Percentiles rank a stretch among this genome's conserved stretches.
phyloP scores from a whole-genome alignment of 495 filamentous ascomycete genomes.

The Recurvomyces mirabilis region DNA sequence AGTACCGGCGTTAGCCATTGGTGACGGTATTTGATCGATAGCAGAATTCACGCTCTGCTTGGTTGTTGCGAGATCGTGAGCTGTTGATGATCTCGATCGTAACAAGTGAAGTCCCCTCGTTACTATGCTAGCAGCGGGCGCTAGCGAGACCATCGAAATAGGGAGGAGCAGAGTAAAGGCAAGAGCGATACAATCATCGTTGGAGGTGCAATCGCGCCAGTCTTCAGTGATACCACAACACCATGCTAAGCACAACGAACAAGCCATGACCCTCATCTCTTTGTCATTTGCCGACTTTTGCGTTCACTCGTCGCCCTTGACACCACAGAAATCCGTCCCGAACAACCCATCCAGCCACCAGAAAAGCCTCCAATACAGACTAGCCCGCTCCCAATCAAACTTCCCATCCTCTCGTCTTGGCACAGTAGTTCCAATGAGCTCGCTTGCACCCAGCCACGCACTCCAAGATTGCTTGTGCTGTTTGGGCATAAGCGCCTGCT shows the following conservation, averaged over 20 bases:
- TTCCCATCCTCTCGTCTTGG: slow-evolving; percentile 66
- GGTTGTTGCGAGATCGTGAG: no score
- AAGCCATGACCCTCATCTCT: no score
- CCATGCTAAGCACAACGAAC: background rate
- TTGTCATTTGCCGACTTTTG: no score
- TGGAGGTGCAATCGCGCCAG: background rate
- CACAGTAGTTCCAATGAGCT: slow-evolving; percentile 69
- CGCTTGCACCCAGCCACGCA: slow-evolving; percentile 38
- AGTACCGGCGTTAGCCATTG: no score
- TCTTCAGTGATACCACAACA: background rate
- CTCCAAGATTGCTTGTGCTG: slow-evolving; percentile 34
- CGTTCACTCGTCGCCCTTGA: slow-evolving; percentile 28
- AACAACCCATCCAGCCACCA: slow-evolving; percentile 26
- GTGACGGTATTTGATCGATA: no score
- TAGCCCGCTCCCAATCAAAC: slow-evolving; percentile 66
- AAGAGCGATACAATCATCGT: background rate
- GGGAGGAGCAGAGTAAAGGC: background rate
- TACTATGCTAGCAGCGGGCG: no score
- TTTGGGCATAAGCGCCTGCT: slow-evolving; percentile 29
- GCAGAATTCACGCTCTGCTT: no score
- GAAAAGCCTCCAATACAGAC: slow-evolving; percentile 57
- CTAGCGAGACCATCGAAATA: background rate
- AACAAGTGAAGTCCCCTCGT: no score
- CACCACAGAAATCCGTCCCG: slow-evolving; percentile 32
- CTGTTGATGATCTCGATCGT: no score